phyloP scores from a whole-genome alignment of 2,329 filamentous ascomycete genomes.

The Acrocalymma vagum region DNA sequence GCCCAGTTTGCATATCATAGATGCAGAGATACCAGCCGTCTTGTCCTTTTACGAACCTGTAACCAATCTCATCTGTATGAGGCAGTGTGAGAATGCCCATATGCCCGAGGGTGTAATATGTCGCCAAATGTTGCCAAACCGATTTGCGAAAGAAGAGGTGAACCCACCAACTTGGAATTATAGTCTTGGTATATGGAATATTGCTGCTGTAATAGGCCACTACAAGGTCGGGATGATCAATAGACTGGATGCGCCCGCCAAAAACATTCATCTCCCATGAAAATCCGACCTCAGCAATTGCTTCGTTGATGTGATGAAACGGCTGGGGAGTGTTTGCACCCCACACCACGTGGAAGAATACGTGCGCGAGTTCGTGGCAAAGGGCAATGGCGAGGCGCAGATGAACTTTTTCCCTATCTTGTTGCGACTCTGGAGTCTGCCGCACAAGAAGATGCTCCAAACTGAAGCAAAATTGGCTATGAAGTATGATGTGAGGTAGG shows the following conservation, averaged over 20 bases:
- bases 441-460: slow-evolving; percentile 5
- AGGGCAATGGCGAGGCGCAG: slow-evolving; percentile 10
- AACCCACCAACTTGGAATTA: slow-evolving; percentile 12
- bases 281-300: slow-evolving; percentile 6
- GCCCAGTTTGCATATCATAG: too few relatives aligned
- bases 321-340: slow-evolving; percentile 6
- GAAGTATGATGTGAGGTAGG: slow-evolving; percentile 6
- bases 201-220: slow-evolving; percentile 2
- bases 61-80: too few relatives aligned
- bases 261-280: slow-evolving; percentile 11
- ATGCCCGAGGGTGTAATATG: too few relatives aligned
- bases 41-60: too few relatives aligned
- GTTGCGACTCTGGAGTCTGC: neutral
- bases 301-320: neutral
- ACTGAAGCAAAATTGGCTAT: slow-evolving; percentile 5
- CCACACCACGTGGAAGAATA: too few relatives aligned
- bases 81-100: too few relatives aligned
- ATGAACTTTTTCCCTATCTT: neutral
- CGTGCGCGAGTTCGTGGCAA: slow-evolving; percentile 13
- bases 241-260: slow-evolving; percentile 9
- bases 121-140: slow-evolving; percentile 10
- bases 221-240: slow-evolving; percentile 7
- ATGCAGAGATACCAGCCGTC: too few relatives aligned
- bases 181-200: neutral
- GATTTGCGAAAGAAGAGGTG: slow-evolving; percentile 6